Percentiles rank a stretch among this genome's conserved stretches.
These are phyloP conservation scores for Phanerochaete carnosa DNA, from an alignment of 768 basidiomycete genomes.

Conservation along the genomic window DNA sequence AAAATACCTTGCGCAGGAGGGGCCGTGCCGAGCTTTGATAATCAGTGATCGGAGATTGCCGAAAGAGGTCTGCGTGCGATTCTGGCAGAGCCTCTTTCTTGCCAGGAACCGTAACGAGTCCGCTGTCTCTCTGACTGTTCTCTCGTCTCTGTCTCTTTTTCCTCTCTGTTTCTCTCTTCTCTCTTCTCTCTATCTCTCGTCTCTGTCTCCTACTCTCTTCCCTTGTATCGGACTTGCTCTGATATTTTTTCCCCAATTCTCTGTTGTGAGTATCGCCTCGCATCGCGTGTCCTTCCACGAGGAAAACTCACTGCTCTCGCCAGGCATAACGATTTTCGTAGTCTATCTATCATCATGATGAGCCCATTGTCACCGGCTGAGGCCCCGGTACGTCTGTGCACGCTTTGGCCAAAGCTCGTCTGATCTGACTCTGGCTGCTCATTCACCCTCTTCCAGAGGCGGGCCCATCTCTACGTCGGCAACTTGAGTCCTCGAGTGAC, in stretches of 20 bases:
- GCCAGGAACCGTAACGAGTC: slow-evolving; percentile 13
- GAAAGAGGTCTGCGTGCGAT: slow-evolving; percentile 8
- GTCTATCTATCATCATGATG: slow-evolving; percentile 61
- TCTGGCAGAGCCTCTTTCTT: not conserved
- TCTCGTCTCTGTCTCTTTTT: slow-evolving; percentile 30
- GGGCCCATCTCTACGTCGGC: slow-evolving; percentile 98
- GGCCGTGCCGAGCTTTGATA: slow-evolving; percentile 16
- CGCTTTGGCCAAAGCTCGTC: not conserved
- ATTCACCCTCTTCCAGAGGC: slow-evolving; percentile 47
- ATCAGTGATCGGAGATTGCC: slow-evolving; percentile 22
- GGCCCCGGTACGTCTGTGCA: slow-evolving; percentile 59
- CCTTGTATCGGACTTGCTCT: slow-evolving; percentile 39
- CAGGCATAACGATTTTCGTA: slow-evolving; percentile 26
- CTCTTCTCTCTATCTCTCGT: slow-evolving; percentile 46
- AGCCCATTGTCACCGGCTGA: slow-evolving; percentile 65
- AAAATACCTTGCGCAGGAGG: not conserved
- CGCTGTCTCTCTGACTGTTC: slow-evolving; percentile 30
- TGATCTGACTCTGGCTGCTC: not conserved
- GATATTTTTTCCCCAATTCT: slow-evolving; percentile 24
- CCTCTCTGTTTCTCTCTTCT: slow-evolving; percentile 39
- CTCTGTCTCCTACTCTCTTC: slow-evolving; percentile 45
- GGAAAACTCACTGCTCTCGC: slow-evolving; percentile 16
- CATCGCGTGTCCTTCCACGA: slow-evolving; percentile 7
- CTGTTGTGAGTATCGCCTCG: slow-evolving; percentile 24
- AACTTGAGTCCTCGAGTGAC: slow-evolving; percentile 97